Base-by-base conservation (phyloP, 371 early-diverging fungal species). In the Actinomortierella ambigua region DNA sequence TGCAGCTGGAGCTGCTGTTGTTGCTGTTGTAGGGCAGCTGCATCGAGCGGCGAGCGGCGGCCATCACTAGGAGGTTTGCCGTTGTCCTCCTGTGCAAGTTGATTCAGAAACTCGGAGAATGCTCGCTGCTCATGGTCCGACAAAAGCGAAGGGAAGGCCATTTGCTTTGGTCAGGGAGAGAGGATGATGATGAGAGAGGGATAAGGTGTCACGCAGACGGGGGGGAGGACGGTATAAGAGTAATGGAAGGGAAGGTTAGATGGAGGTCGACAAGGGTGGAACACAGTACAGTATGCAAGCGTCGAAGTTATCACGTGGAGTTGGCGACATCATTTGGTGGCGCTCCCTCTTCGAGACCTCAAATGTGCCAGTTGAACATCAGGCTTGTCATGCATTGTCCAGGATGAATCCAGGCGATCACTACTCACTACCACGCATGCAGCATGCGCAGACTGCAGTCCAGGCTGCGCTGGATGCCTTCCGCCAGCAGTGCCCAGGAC, bases 111-210 rank as follows among this genome's bases (percentile, higher is more conserved):
- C 46, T 50, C 59, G 13, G 73, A 63, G 52, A 73, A 73, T 15
- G 73, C 73, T 50, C 59, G 57, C 55, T 73, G 73, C 18, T 73
- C 73, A 59, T 73, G 73, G 17, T 73, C 73, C 40, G 73, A 73
- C 18, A 73, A 47, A 8, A 73, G 56, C 1, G 73, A 73, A 2
- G 66, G 63, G 43, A 73, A 66, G 27, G 50, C 50, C 73, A 73
- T 73, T n/a, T 41, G 42, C 2, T 50, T 50, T 50, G 11, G 9
- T 11, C 9, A 14, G 2, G 23, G 50, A 24, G 5, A 22, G 11
- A 49, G 3, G 2, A 15, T 49, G 49, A 14, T 8, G 27, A 34
- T 13, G 29, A 29, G 29, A 15, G 20, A 39, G 15, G 18, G 23
- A 15, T 27, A 39, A 22, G 18, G 23, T 46, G 17, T 4, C 34